Evolutionary conservation across 108 stramenopile species (phyloP), one percentile per base, ranked within the genome.

Genomic region (Pseudonitzschia delicatissima): DNA sequence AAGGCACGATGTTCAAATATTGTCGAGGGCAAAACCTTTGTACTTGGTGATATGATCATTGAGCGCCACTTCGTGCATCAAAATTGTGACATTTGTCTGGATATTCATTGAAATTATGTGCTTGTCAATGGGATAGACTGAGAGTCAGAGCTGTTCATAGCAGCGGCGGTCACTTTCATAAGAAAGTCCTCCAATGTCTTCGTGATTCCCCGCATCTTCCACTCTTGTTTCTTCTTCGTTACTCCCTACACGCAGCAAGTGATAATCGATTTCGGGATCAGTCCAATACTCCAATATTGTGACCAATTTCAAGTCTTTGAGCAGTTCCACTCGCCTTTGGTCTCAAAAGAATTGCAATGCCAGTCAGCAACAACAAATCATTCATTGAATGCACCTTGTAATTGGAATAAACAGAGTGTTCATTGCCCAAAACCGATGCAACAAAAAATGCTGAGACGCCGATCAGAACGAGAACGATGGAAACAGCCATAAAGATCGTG

Each of bases 321-420:
- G 40, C 5, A 42, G 11, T 11, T 51, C 21, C 50, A 11, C 15
- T 58, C 15, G 34, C 11, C 28, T 34, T 58, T 4, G 57, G 57
- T 6, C 57, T 0, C 5, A 58, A 21, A 15, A 58, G 18, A 17
- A 58, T 4, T 8, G 57, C 57, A 35, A 58, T 58, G 15, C 57
- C 57, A 33, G 57, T 28, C 33, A 58, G 31, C 57, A 58, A 21
- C 57, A 58, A 18, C 33, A 58, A 58, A 35, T 58, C 57, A 32
- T 58, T 58, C 31, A 58, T 35, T 28, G 34, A 28, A 21, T 58
- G 32, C 20, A 33, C 21, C n/a, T 58, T 58, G 32, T 18, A 58
- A 33, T 20, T 3, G 0, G 57, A 4, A 6, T 34, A 58, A 28
- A 58, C 33, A 15, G 34, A 58, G 33, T 58, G 57, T 17, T 58